These are phyloP conservation scores for Paracamarosporium sp. DNA, from an alignment of 2,329 filamentous ascomycete genomes.

Conservation along the genomic window DNA sequence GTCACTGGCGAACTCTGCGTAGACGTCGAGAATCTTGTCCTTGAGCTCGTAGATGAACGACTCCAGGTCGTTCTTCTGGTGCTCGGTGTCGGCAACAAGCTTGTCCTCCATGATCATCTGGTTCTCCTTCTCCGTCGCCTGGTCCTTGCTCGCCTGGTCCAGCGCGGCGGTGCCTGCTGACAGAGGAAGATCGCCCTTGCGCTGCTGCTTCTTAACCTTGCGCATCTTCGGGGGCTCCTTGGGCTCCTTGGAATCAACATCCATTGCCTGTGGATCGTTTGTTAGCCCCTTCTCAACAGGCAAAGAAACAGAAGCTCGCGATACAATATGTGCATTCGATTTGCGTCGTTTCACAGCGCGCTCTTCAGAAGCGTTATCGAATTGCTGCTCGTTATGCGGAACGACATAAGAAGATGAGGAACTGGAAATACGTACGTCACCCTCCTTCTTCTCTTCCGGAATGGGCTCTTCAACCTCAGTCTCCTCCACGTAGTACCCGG, in stretches of 20 bases:
- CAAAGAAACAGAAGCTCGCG: conserved; percentile 33
- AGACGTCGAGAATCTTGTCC: conserved; percentile 92
- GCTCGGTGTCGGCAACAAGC: conserved; percentile 95
- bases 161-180: conserved; percentile 82
- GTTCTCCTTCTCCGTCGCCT: conserved; percentile 81
- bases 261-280: conserved; percentile 43
- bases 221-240: conserved; percentile 75
- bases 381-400: conserved; percentile 26
- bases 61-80: conserved; percentile 99
- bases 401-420: conserved; percentile 20
- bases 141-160: conserved; percentile 70
- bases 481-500: conserved; percentile 97
- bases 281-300: conserved; percentile 35
- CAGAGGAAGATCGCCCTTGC: conserved; percentile 94
- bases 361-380: conserved; percentile 21
- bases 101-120: conserved; percentile 98
- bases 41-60: conserved; percentile 96
- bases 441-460: conserved; percentile 69
- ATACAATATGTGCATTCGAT: conserved; percentile 28
- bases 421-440: conserved; percentile 68
- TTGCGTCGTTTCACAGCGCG: conserved; percentile 43
- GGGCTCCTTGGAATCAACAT: conserved; percentile 47
- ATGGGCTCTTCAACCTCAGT: conserved; percentile 95
- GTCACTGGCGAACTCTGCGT: conserved; percentile 85
- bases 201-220: conserved; percentile 99